Evolutionary conservation across 2,329 filamentous ascomycete species (phyloP).

Genomic region (Fusarium citri): DNA sequence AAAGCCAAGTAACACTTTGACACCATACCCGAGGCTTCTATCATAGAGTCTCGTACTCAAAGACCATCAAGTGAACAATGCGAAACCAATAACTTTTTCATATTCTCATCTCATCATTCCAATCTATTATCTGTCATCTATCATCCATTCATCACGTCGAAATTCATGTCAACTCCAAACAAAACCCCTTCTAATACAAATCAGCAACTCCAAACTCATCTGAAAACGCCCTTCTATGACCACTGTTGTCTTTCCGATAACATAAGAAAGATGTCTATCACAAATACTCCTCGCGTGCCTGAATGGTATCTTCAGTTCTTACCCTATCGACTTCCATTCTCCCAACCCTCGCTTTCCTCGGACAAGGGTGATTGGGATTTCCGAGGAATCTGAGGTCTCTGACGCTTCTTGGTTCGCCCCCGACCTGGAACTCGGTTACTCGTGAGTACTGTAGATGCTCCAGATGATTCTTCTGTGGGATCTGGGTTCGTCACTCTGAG

Average conservation of each 20-base stretch:
- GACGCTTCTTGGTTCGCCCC: too few relatives aligned
- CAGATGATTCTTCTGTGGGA: not conserved
- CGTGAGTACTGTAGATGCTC: not conserved
- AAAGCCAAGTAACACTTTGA: not conserved
- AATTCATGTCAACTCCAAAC: not conserved
- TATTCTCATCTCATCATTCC: not conserved
- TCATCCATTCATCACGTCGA: not conserved
- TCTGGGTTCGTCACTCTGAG: not conserved
- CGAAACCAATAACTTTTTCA: not conserved
- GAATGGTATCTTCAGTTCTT: not conserved
- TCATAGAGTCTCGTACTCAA: not conserved
- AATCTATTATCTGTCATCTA: not conserved
- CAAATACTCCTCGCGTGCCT: not conserved
- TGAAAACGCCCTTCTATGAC: not conserved
- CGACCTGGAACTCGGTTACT: not conserved
- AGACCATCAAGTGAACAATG: not conserved
- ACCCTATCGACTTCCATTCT: accelerated
- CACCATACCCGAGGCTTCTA: not conserved
- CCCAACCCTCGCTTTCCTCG: not conserved
- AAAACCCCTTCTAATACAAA: not conserved
- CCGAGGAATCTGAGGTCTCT: too few relatives aligned
- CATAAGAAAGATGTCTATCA: not conserved
- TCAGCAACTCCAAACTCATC: not conserved
- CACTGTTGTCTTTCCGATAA: not conserved
- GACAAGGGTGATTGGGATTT: too few relatives aligned